Conservation (phyloP, 805 yeast genomes). For the Sugiyamaella americana region DNA sequence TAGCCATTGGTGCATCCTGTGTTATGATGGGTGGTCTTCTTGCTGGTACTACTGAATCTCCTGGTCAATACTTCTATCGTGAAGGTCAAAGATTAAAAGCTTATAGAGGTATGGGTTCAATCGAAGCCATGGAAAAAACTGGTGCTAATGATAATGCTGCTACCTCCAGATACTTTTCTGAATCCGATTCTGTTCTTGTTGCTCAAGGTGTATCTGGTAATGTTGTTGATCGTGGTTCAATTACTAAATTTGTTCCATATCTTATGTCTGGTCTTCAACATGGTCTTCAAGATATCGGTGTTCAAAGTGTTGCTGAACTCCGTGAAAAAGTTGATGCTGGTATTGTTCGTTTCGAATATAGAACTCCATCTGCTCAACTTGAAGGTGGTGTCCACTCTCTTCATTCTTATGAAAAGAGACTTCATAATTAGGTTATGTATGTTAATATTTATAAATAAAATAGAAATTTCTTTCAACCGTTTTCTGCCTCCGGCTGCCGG, state of each 20-base stretch:
- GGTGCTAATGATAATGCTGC: conserved; percentile 90
- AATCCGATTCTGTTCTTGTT: conserved; percentile 88
- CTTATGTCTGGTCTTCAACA: conserved; percentile 94
- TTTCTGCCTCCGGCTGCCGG: no score
- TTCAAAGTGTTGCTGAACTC: conserved; percentile 55
- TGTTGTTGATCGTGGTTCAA: conserved; percentile 94
- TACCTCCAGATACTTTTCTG: conserved; percentile 96
- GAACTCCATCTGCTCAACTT: conserved; percentile 97
- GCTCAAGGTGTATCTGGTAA: conserved; percentile 99
- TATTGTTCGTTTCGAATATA: conserved; percentile 84
- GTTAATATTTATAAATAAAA: no score
- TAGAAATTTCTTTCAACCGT: no score
- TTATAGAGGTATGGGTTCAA: conserved; percentile 99
- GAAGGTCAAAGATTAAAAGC: conserved; percentile 97
- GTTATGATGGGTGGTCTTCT: conserved; percentile 99
- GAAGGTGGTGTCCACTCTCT: conserved; percentile 98
- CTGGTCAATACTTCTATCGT: conserved; percentile 96
- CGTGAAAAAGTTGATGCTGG: conserved; percentile 60
- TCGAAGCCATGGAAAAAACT: conserved; percentile 96
- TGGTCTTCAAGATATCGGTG: conserved; percentile 98
- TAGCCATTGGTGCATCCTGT: conserved; percentile 93
- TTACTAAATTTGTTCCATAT: conserved; percentile 90
- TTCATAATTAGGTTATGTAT: conserved; percentile 82
- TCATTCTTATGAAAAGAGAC: conserved; percentile 95
- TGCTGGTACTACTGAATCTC: conserved; percentile 98